phyloP scores from a whole-genome alignment of 306 rosid species.

The Acacia acuminata region DNA sequence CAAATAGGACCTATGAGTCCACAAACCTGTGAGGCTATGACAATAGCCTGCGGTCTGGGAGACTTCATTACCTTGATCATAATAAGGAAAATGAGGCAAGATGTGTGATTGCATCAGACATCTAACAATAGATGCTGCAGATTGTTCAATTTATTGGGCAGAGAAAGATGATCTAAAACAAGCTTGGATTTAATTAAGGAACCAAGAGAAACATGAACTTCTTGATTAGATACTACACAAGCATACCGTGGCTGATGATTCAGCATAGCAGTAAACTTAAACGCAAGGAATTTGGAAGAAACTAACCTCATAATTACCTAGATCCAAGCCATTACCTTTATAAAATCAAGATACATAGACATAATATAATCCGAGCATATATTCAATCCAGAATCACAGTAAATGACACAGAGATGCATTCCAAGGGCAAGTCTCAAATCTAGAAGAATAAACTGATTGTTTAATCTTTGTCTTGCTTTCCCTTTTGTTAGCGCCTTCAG shows the following conservation, averaged over 20 bases:
- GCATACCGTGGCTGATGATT: not conserved
- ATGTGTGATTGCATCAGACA: too few species aligned
- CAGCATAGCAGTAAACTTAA: conserved; percentile 1
- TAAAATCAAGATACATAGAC: not conserved
- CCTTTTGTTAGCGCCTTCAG: too few species aligned
- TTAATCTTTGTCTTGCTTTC: too few species aligned
- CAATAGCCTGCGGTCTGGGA: too few species aligned
- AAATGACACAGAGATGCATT: not conserved
- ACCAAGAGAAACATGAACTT: not conserved
- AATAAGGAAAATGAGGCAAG: too few species aligned
- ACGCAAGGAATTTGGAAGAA: conserved; percentile 16
- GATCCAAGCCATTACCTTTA: not conserved
- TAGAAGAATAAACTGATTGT: too few species aligned
- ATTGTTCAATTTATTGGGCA: too few species aligned
- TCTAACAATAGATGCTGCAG: too few species aligned
- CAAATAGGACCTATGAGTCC: too few species aligned
- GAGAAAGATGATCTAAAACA: conserved; percentile 16
- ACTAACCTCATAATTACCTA: conserved; percentile 76
- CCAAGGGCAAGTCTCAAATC: not conserved
- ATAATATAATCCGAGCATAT: not conserved
- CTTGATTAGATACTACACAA: not conserved
- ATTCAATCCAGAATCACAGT: not conserved
- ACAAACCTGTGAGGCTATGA: too few species aligned
- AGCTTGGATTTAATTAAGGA: not conserved
- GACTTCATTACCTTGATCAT: too few species aligned